Percentiles rank a stretch among this genome's conserved stretches.
Conservation (phyloP, 805 yeast species). For the Wickerhamomyces bisporus region DNA sequence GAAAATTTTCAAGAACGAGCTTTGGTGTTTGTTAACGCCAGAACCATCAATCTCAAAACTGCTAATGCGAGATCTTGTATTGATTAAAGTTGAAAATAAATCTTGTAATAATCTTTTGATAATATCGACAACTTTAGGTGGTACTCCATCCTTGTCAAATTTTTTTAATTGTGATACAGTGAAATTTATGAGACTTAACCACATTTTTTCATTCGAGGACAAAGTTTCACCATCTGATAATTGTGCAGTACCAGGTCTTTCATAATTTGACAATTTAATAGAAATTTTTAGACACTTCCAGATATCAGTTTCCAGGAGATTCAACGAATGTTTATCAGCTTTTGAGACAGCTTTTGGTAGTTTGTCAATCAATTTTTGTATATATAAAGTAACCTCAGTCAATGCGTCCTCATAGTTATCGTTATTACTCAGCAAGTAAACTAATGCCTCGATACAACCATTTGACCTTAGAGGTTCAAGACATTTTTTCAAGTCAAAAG, state of each 20-base stretch:
- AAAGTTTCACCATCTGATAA: slow-evolving; percentile 9
- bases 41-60: slow-evolving; percentile 13
- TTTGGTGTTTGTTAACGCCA: slow-evolving; percentile 16
- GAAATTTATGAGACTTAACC: slow-evolving; percentile 36
- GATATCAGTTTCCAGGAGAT: slow-evolving; percentile 24
- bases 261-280: slow-evolving; percentile 26
- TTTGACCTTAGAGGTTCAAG: slow-evolving; percentile 17
- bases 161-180: slow-evolving; percentile 30
- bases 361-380: slow-evolving; percentile 9
- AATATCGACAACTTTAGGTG: slow-evolving; percentile 24
- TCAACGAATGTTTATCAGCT: slow-evolving; percentile 11
- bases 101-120: slow-evolving; percentile 38
- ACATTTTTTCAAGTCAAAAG: slow-evolving; percentile 21
- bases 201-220: slow-evolving; percentile 30
- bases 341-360: slow-evolving; percentile 8
- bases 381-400: slow-evolving; percentile 15
- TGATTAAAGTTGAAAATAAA: slow-evolving; percentile 35
- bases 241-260: slow-evolving; percentile 9
- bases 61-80: slow-evolving; percentile 23
- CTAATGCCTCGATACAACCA: slow-evolving; percentile 21
- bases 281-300: slow-evolving; percentile 32
- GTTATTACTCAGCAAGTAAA: slow-evolving; percentile 12
- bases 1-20: slow-evolving; percentile 50
- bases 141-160: slow-evolving; percentile 18
- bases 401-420: slow-evolving; percentile 19